Evolutionary conservation across 148 eudicot genomes (phyloP), one percentile per base, ranked within the genome.

Genomic region (Cornus controversa): DNA sequence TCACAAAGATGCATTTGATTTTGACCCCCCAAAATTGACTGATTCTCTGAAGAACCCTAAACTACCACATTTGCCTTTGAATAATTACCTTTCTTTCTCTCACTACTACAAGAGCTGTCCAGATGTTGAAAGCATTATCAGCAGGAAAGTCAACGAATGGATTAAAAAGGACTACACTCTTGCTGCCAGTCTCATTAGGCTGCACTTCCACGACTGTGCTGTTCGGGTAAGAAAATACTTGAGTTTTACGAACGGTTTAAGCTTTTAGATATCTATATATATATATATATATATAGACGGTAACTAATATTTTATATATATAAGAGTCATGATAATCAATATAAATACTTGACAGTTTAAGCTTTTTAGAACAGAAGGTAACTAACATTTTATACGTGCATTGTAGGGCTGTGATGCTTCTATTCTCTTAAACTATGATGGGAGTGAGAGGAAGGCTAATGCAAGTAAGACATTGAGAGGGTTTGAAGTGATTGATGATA

Each of bases 351-450:
- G 1, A 40, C 45, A 40, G 10, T 6, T 40, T 40, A 40, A 40
- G 5, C 0, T 6, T 6, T 40, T 40, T 5, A 40, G 45, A 40
- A 40, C 8, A 31, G 34, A 31, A 0, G 8, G 10, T 40, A 8
- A 6, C 45, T 40, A 40, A 40, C 45, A 40, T 40, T 40, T 40
- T 6, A 6, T 2, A 40, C 57, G 3, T 15, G 25, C 7, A 0
- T 70, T 76, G 50, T 34, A 94, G 98, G 98, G 98, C 65, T 94
- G 98, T 73, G 96, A 94, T 75, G 98, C 82, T 8, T 94, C 98
- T 8, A 79, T 94, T 29, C 84, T 94, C 6, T 68, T 91, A 2
- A 76, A 94, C 71, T 72, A 85, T 68, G 79, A 84, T 0, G 92
- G 87, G 36, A 89, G 93, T 40, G 96, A 92, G 70, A 89, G 83